These are phyloP conservation scores for Rhodotorula mucilaginosa DNA, from an alignment of 1,284 basidiomycete genomes.

Conservation along the genomic window DNA sequence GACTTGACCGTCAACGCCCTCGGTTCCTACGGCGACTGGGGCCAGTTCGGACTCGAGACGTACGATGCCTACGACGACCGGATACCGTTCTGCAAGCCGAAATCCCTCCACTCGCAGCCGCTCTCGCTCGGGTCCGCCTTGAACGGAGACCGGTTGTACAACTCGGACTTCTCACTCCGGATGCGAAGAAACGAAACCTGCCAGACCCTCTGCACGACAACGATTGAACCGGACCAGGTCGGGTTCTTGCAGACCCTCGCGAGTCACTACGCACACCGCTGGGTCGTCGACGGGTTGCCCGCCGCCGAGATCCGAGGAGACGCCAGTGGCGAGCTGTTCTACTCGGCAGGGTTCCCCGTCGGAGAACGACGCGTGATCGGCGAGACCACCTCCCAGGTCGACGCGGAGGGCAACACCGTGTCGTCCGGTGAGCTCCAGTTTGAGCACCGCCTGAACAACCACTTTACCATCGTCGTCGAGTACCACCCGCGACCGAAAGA, in stretches of 20 bases:
- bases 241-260: constrained; percentile 90
- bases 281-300: constrained; percentile 91
- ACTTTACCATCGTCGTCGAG: constrained; percentile 80
- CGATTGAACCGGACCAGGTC: constrained; percentile 68
- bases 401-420: constrained; percentile 53
- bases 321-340: constrained; percentile 76
- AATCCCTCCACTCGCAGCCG: constrained; percentile 72
- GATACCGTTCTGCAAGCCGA: constrained; percentile 85
- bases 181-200: constrained; percentile 76
- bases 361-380: constrained; percentile 28
- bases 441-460: constrained; percentile 68
- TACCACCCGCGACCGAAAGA: constrained; percentile 73
- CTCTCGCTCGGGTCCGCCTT: constrained; percentile 90
- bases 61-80: constrained; percentile 78
- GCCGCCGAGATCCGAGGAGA: constrained; percentile 73
- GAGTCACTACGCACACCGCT: constrained; percentile 86
- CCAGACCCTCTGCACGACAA: constrained; percentile 66
- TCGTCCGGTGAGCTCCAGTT: constrained; percentile 53
- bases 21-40: constrained; percentile 23
- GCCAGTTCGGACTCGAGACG: neutral
- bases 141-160: constrained; percentile 93
- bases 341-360: constrained; percentile 54
- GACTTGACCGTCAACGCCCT: constrained; percentile 49
- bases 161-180: constrained; percentile 78
- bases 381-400: neutral